phyloP scores from a whole-genome alignment of 148 eudicot species.

The Pouteria glomerata region DNA sequence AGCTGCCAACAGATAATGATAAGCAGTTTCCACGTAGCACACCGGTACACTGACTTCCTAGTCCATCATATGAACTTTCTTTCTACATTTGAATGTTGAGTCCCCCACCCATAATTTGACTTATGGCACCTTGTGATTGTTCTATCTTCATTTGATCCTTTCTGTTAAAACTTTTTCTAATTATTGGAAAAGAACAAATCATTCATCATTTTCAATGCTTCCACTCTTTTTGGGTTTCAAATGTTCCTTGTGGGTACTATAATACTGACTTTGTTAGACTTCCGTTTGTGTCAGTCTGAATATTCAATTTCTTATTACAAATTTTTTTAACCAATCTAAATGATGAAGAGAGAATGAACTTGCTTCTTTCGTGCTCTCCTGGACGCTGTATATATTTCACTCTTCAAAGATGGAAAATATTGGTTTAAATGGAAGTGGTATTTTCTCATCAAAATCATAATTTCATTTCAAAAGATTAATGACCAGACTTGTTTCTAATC shows the following conservation, averaged over 20 bases:
- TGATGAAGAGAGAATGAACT: background rate
- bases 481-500: background rate
- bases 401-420: background rate
- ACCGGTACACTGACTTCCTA: slow-evolving; percentile 40
- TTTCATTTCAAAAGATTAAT: background rate
- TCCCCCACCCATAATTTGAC: no score
- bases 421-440: background rate
- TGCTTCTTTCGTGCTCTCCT: background rate
- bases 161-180: background rate
- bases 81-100: background rate
- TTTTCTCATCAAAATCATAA: background rate
- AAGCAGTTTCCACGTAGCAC: slow-evolving; percentile 35
- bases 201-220: no score
- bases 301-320: background rate
- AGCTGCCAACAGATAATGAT: slow-evolving; percentile 35
- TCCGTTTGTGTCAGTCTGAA: background rate
- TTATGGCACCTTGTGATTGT: background rate
- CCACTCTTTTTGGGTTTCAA: no score
- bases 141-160: background rate
- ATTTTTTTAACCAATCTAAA: background rate
- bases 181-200: no score
- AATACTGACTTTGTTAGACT: background rate
- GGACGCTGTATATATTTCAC: background rate
- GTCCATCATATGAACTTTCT: background rate
- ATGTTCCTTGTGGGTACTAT: no score